Conservation (phyloP, 768 basidiomycete species). For the Termitomyces sp. region DNA sequence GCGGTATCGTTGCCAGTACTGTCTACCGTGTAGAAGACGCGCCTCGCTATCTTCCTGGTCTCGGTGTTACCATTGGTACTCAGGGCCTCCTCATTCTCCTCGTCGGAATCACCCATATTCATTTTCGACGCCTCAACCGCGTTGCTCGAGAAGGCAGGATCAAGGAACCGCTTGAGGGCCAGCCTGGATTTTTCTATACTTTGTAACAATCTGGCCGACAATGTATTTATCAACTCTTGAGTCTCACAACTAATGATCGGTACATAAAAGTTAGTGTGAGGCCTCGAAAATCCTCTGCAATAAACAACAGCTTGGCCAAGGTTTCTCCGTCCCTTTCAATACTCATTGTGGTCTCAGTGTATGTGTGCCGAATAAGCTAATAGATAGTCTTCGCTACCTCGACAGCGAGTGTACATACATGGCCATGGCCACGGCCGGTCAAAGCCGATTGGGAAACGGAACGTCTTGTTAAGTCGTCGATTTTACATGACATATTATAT, state of each 20-base stretch:
- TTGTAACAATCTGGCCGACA: conserved; percentile 19
- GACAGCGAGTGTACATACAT: neutral
- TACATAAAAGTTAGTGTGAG: neutral
- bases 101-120: conserved; percentile 26
- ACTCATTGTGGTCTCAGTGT: too few species aligned
- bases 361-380: neutral
- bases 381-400: neutral
- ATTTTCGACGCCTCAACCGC: conserved; percentile 32
- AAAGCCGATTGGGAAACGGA: neutral
- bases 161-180: conserved; percentile 27
- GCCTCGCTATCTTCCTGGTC: conserved; percentile 40
- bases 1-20: conserved; percentile 38
- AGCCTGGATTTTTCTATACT: conserved; percentile 32
- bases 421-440: too few species aligned
- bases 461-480: neutral
- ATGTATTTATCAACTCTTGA: neutral
- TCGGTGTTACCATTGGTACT: conserved; percentile 34
- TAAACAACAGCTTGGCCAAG: too few species aligned
- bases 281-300: neutral
- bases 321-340: too few species aligned
- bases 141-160: conserved; percentile 28
- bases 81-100: conserved; percentile 33
- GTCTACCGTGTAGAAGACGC: conserved; percentile 36
- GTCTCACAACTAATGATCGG: neutral
- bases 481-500: too few species aligned